phyloP scores from a whole-genome alignment of 768 basidiomycete genomes.

The Tulasnella sp. region DNA sequence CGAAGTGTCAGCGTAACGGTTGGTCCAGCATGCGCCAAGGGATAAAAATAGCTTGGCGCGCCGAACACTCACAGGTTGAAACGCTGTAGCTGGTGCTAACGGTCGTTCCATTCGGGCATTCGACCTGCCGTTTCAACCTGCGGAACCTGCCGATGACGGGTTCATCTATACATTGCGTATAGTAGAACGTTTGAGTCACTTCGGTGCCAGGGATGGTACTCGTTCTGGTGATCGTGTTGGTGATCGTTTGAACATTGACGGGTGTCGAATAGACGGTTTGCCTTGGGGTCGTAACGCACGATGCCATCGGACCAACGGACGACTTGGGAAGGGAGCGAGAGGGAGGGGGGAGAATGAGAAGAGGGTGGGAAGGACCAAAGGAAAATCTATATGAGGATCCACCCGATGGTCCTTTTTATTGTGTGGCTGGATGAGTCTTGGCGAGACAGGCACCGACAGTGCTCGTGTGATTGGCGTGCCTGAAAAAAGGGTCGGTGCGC shows the following conservation, averaged over 20 bases:
- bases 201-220: background rate
- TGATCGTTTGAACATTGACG: background rate
- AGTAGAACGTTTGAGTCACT: background rate
- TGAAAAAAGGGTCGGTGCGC: background rate
- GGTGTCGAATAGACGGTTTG: background rate
- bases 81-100: background rate
- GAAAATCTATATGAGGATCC: background rate
- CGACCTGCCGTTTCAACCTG: background rate
- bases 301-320: background rate
- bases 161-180: background rate
- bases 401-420: background rate
- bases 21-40: too few species aligned
- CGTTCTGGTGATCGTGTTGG: background rate
- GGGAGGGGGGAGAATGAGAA: background rate
- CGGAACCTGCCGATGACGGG: too few species aligned
- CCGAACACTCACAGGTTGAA: background rate
- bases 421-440: background rate
- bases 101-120: background rate
- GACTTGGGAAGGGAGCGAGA: background rate
- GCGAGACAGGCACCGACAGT: background rate
- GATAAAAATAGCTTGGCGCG: too few species aligned
- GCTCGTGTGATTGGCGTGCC: background rate
- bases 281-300: background rate
- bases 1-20: background rate
- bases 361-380: background rate